Evolutionary conservation across 2,329 filamentous ascomycete genomes (phyloP).

Genomic region (Aspergillus ustus): DNA sequence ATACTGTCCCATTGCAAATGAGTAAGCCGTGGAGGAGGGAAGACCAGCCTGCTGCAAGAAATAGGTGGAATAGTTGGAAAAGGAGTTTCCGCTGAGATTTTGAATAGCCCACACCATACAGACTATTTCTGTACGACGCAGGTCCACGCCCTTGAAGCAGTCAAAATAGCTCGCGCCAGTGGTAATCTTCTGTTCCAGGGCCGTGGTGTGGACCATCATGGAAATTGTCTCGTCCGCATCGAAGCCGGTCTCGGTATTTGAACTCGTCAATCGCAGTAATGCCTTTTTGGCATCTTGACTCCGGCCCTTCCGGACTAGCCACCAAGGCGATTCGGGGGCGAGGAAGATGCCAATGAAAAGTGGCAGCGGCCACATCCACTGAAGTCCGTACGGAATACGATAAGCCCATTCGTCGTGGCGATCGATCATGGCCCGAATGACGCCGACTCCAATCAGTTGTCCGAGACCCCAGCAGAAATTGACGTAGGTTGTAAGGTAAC

Average conservation of each 20-base stretch:
- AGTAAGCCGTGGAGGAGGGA: constrained; percentile 54
- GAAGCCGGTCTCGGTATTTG: constrained; percentile 66
- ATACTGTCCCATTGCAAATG: constrained; percentile 64
- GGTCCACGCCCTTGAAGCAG: constrained; percentile 80
- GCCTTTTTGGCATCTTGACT: constrained; percentile 53
- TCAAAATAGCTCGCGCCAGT: constrained; percentile 75
- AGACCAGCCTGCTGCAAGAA: constrained; percentile 63
- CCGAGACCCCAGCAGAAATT: constrained; percentile 55
- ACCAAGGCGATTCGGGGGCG: constrained; percentile 58
- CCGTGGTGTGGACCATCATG: constrained; percentile 92
- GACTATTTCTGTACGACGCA: constrained; percentile 76
- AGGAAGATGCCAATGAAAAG: constrained; percentile 53
- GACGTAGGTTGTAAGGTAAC: constrained; percentile 53
- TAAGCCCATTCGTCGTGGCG: constrained; percentile 56
- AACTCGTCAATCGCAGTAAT: constrained; percentile 51
- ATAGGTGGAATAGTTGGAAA: constrained; percentile 68
- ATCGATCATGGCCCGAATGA: constrained; percentile 54
- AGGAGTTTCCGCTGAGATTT: constrained; percentile 66
- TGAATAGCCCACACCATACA: constrained; percentile 70
- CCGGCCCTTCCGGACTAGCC: constrained; percentile 53
- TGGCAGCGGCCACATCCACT: constrained; percentile 60
- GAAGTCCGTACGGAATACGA: constrained; percentile 56
- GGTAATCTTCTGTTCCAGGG: constrained; percentile 76
- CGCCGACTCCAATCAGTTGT: constrained; percentile 56
- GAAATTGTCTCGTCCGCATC: constrained; percentile 82